These are phyloP conservation scores for Boechera stricta DNA, from an alignment of 345 rosid genomes.

Conservation along the genomic window DNA sequence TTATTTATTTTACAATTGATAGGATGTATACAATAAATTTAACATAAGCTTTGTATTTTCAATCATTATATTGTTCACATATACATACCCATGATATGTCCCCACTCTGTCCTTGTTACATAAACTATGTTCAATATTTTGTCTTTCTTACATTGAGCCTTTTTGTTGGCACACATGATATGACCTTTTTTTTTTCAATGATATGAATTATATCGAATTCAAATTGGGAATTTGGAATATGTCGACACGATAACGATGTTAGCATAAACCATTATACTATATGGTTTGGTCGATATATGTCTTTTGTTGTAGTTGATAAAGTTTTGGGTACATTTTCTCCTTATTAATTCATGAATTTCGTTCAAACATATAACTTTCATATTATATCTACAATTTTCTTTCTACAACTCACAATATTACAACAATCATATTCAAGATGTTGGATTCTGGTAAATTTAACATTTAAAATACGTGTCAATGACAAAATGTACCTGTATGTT, in stretches of 20 bases:
- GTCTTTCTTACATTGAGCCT: slow-evolving; percentile 3
- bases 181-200: neutral
- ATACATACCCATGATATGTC: slow-evolving; percentile 34
- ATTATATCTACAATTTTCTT: too few relatives aligned
- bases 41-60: slow-evolving; percentile 25
- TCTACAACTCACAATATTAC: too few relatives aligned
- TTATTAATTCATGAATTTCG: neutral
- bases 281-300: neutral
- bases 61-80: slow-evolving; percentile 33
- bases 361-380: neutral
- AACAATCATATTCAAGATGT: too few relatives aligned
- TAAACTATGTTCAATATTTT: slow-evolving; percentile 16
- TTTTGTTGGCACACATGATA: slow-evolving; percentile 25
- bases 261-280: neutral
- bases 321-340: neutral
- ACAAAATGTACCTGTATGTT: neutral
- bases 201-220: neutral
- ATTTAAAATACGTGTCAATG: slow-evolving; percentile 27
- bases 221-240: too few relatives aligned
- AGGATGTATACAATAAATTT: neutral
- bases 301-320: neutral
- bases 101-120: slow-evolving; percentile 14
- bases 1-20: neutral
- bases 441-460: neutral
- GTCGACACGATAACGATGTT: neutral